Evolutionary conservation across 2,329 filamentous ascomycete genomes (phyloP), one percentile per base, ranked within the genome.

Genomic region (Ilyonectria robusta): DNA sequence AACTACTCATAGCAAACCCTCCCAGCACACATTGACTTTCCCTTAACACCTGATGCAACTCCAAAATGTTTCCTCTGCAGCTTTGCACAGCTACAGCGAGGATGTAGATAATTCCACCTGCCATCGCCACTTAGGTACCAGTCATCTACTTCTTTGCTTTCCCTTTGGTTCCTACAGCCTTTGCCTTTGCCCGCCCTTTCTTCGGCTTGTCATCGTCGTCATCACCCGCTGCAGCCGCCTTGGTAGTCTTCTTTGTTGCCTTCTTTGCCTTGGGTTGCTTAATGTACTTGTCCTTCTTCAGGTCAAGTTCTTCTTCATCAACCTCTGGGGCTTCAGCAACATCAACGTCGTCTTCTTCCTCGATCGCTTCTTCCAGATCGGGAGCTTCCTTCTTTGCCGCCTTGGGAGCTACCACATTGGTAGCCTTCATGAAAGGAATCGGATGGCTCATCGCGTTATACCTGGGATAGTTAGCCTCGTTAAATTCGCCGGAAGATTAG

Each of bases 271-370:
- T 98, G 13, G 95, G 94, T 78, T 92, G 88, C 80, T 96, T 97
- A 79, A 98, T 95, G 77, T 97, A 98, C 81, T 98, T 98, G 82
- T 99, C 96, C 78, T 95, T 97, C 77, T 92, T 94, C 58, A 98
- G 80, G 78, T 97, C 94, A n/a, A 91, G 83, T 59, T 75, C 92
- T 0, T 93, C 92, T 4, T 93, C 92, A 0, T 91, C 91, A 1
- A 86, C 89, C 47, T 90, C 88, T 2, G 83, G 87, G 3, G 84
- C 79, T 40, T 88, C 87, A 1, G 89, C 81, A 31, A 85, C 83
- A 37, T 91, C 90, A n/a, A 86, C 91, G 21, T 91, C 93, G 51
- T 97, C 95, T 6, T 94, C 94, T 73, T 97, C 95, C 55, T 98
- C 95, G 60, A 99, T 92, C 2, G 95, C 96, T 81, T 99, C 96